phyloP scores from a whole-genome alignment of 768 basidiomycete species.

The Rhodotorula toruloides region DNA sequence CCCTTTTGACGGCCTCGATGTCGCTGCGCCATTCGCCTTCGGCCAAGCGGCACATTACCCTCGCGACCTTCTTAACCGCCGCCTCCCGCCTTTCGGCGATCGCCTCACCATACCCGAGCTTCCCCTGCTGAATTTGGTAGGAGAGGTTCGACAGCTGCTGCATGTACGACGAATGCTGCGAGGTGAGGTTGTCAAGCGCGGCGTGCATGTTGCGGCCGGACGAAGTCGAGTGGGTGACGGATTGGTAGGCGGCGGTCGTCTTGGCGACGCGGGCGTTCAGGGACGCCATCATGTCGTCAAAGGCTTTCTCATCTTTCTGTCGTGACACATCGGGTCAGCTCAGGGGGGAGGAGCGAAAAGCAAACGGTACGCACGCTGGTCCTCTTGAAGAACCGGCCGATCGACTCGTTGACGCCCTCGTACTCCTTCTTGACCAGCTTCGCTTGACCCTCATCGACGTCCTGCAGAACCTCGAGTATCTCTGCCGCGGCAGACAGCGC shows the following conservation, averaged over 20 bases:
- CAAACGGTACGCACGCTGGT: slow-evolving; percentile 20
- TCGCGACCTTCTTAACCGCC: slow-evolving; percentile 13
- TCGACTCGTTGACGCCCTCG: slow-evolving; percentile 34
- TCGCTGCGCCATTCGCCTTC: slow-evolving; percentile 25
- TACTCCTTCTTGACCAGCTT: slow-evolving; percentile 35
- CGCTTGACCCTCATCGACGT: slow-evolving; percentile 20
- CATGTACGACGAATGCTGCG: slow-evolving; percentile 34
- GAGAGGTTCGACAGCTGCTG: slow-evolving; percentile 19
- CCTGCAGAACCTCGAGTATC: slow-evolving; percentile 26
- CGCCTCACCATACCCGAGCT: slow-evolving; percentile 8
- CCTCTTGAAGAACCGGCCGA: slow-evolving; percentile 24
- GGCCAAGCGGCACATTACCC: slow-evolving; percentile 9
- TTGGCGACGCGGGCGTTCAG: slow-evolving; percentile 35
- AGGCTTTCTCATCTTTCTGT: slow-evolving; percentile 34
- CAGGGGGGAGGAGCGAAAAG: neutral
- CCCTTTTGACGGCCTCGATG: slow-evolving; percentile 20
- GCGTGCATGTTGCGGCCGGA: neutral
- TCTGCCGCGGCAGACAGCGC: slow-evolving; percentile 5
- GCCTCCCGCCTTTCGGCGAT: slow-evolving; percentile 25
- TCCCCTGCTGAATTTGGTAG: slow-evolving; percentile 8
- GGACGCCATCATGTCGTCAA: slow-evolving; percentile 30
- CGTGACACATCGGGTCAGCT: too few species aligned
- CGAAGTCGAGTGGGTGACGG: neutral
- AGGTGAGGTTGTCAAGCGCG: slow-evolving; percentile 16
- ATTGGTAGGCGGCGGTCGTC: slow-evolving; percentile 32